Evolutionary conservation across 2,329 filamentous ascomycete genomes (phyloP), one percentile per base, ranked within the genome.

Genomic region (Verticillium dahliae): DNA sequence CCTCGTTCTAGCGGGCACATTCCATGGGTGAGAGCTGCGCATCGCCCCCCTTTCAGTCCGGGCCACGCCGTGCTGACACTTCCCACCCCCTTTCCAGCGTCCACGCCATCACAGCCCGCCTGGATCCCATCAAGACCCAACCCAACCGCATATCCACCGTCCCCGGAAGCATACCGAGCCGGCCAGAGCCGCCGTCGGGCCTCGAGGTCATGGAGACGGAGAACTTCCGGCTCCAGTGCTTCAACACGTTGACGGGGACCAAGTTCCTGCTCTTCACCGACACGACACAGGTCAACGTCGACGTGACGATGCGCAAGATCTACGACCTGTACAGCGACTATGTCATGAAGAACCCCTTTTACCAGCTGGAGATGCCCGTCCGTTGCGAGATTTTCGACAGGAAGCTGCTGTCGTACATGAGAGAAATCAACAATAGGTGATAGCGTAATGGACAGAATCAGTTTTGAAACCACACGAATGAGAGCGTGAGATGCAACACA

Each of bases 321-420:
- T 98, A 99, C 74, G 95, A 98, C 74, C 78, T 98, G 59, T 99
- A 98, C 78, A 85, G 91, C 58, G 95, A 99, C 76, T 98, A 91
- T 74, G 95, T 99, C 68, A 98, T 97, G 92, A 99, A 98, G 82
- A 99, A 99, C 75, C 95, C 95, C 1, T 99, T 99, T 73, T 98
- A 98, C 78, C 93, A 95, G 71, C 82, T 97, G 62, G 95, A 99
- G 79, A 99, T 98, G 93, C 95, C 95, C 6, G 87, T 99, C 60
- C 84, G 95, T 64, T 97, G 95, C 76, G 95, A 98, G 72, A 90
- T 92, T 69, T 99, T 97, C 78, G 95, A 99, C 74, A 83, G 93
- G 69, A 91, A 91, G 75, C 75, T 97, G 66, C 84, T 85, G 67
- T 90, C 88, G 41, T 96, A 93, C 76, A 86, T 97, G 69, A 87